These are phyloP conservation scores for Biancaea sappan DNA, from an alignment of 306 rosid genomes.

Conservation along the genomic window DNA sequence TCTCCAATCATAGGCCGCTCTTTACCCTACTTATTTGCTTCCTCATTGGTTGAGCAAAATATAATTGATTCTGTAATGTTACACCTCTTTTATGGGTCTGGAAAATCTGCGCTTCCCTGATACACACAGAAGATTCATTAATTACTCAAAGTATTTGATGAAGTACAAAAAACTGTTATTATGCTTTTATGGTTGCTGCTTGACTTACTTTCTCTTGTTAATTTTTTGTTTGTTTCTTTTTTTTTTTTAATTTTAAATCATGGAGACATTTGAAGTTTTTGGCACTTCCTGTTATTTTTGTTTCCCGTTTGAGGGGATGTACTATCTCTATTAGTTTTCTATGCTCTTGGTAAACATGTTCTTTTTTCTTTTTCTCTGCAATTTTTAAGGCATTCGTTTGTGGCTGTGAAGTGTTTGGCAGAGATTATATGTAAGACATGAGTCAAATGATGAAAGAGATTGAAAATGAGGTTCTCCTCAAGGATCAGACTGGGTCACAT, in stretches of 20 bases:
- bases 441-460: conserved; percentile 51
- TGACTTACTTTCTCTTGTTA: background rate
- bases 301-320: conserved; percentile 3
- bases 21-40: conserved; percentile 29
- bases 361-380: conserved; percentile 15
- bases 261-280: conserved; percentile 34
- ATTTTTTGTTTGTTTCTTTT: background rate
- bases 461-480: conserved; percentile 54
- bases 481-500: conserved; percentile 50
- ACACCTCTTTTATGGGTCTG: conserved; percentile 23
- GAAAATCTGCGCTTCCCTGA: conserved; percentile 9
- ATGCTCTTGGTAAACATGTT: conserved; percentile 11
- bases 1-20: conserved; percentile 12
- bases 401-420: conserved; percentile 42
- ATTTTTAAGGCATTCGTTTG: conserved; percentile 10
- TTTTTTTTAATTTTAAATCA: background rate
- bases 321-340: conserved; percentile 14
- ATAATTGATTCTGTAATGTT: conserved; percentile 25
- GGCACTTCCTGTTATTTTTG: conserved; percentile 19
- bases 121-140: conserved; percentile 25
- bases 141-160: conserved; percentile 6
- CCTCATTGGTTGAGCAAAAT: conserved; percentile 26
- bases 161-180: conserved; percentile 11
- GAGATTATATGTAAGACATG: conserved; percentile 53
- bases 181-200: conserved; percentile 8